phyloP scores from a whole-genome alignment of 2,329 filamentous ascomycete genomes.

The Arachnomyces sp. region DNA sequence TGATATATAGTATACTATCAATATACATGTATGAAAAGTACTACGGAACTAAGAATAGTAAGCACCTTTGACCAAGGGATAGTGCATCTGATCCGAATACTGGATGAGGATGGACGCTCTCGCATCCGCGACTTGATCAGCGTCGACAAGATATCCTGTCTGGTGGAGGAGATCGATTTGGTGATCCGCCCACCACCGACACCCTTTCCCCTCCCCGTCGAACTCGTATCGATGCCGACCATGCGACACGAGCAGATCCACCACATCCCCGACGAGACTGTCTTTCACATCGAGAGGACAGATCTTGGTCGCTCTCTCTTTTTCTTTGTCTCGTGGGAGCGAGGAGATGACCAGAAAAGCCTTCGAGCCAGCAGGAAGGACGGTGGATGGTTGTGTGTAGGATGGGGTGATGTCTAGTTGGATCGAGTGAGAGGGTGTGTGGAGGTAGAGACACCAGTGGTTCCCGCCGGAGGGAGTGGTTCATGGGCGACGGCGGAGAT shows the following conservation, averaged over 20 bases:
- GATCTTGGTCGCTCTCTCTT: too few relatives aligned
- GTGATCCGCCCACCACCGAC: slow-evolving; percentile 13
- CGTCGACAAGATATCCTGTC: slow-evolving; percentile 2
- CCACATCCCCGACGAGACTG: slow-evolving; percentile 7
- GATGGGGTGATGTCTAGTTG: slow-evolving; percentile 6
- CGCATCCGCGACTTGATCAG: slow-evolving; percentile 8
- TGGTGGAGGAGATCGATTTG: slow-evolving; percentile 13
- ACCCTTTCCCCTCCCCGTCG: slow-evolving; percentile 14
- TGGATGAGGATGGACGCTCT: slow-evolving; percentile 11
- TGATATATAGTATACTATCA: not conserved
- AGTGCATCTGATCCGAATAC: slow-evolving; percentile 14
- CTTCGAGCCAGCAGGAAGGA: slow-evolving; percentile 5
- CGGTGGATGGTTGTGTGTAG: slow-evolving; percentile 3
- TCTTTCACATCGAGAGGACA: too few relatives aligned
- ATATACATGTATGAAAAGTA: too few relatives aligned
- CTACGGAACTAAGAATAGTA: slow-evolving; percentile 13
- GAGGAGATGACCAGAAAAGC: slow-evolving; percentile 5
- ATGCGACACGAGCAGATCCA: slow-evolving; percentile 9
- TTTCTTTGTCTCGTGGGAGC: too few relatives aligned
- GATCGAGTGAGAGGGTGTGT: slow-evolving; percentile 6
- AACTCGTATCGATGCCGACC: slow-evolving; percentile 19
- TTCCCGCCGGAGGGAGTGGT: slow-evolving; percentile 5
- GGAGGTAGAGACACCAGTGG: slow-evolving; percentile 8
- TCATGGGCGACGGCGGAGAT: slow-evolving; percentile 6
- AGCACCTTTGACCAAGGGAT: slow-evolving; percentile 12